Evolutionary conservation across 495 filamentous ascomycete genomes (phyloP).

Genomic region (Aspergillus asperescens): DNA sequence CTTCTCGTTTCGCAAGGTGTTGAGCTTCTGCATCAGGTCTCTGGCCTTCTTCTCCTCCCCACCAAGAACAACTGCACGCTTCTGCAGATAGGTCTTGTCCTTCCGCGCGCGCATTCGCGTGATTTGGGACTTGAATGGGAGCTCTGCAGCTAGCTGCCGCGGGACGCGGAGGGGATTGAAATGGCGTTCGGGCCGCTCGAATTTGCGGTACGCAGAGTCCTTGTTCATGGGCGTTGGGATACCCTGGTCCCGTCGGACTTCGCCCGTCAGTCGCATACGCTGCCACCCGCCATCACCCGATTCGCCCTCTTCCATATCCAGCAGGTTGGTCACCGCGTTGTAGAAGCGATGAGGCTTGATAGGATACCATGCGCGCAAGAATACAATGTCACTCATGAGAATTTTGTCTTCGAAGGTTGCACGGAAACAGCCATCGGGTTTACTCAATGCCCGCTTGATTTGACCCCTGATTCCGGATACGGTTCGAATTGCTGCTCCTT

Average conservation of each 20-base stretch:
- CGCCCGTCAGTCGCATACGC: constrained; percentile 89
- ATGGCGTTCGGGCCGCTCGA: constrained; percentile 74
- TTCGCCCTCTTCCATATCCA: constrained; percentile 43
- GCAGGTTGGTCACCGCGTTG: constrained; percentile 90
- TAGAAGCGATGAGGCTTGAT: constrained; percentile 93
- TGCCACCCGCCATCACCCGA: constrained; percentile 57
- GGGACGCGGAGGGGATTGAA: constrained; percentile 95
- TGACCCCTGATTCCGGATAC: constrained; percentile 94
- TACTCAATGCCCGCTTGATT: constrained; percentile 87
- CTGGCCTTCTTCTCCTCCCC: constrained; percentile 84
- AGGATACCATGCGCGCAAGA: constrained; percentile 93
- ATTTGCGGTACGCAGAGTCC: constrained; percentile 75
- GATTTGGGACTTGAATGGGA: constrained; percentile 93
- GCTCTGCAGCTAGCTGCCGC: constrained; percentile 70
- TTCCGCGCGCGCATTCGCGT: constrained; percentile 70
- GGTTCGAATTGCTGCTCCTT: constrained; percentile 90
- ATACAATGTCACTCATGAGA: constrained; percentile 91
- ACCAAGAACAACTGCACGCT: constrained; percentile 79
- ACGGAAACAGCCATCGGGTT: constrained; percentile 90
- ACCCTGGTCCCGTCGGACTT: constrained; percentile 72
- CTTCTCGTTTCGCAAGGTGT: constrained; percentile 86
- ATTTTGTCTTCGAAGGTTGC: constrained; percentile 99
- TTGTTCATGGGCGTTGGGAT: constrained; percentile 71
- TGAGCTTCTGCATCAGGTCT: constrained; percentile 89
- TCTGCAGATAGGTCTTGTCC: constrained; percentile 85